Percentiles rank a stretch among this genome's conserved stretches.
Evolutionary conservation across 2,329 filamentous ascomycete species (phyloP).

Genomic region (Penicillium griseofulvum): DNA sequence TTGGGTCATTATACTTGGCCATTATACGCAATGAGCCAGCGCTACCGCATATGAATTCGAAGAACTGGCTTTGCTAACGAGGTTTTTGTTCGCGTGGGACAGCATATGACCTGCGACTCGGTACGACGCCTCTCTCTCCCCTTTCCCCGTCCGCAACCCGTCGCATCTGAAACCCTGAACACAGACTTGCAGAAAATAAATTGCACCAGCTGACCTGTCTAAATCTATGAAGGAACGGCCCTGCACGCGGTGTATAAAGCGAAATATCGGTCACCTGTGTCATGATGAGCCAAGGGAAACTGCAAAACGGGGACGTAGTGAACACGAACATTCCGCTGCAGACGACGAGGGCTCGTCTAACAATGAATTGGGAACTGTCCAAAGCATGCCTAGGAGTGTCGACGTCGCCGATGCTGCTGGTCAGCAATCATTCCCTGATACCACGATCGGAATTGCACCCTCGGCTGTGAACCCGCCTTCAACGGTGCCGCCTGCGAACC

Average conservation of each 20-base stretch:
- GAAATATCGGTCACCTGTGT: conserved; percentile 96
- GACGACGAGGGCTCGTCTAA: conserved; percentile 57
- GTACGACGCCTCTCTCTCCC: conserved; percentile 53
- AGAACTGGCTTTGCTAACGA: conserved; percentile 46
- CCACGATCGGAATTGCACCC: conserved; percentile 51
- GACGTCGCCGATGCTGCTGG: conserved; percentile 57
- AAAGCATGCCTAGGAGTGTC: conserved; percentile 52
- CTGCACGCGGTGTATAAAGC: conserved; percentile 95
- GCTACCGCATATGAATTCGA: conserved; percentile 10
- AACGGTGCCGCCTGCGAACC: conserved; percentile 64
- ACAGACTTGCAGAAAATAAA: conserved; percentile 8
- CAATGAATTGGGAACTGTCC: conserved; percentile 45
- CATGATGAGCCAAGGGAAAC: conserved; percentile 94
- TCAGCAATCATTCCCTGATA: conserved; percentile 43
- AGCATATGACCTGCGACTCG: conserved; percentile 93
- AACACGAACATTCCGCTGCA: conserved; percentile 55
- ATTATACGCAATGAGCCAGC: conserved; percentile 16
- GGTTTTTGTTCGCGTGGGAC: conserved; percentile 44
- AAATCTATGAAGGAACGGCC: conserved; percentile 71
- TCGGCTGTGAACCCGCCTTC: conserved; percentile 50
- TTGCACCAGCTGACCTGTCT: conserved; percentile 20
- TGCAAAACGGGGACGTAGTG: conserved; percentile 75
- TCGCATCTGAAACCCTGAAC: conserved; percentile 25
- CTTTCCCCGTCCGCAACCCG: conserved; percentile 16
- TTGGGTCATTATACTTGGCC: conserved; percentile 11